A percentile compares a stretch with the other conserved stretches of the same genome.
These are phyloP conservation scores for Thermothelomyces thermophilus DNA, from an alignment of 2,329 filamentous ascomycete genomes.

Conservation along the genomic window DNA sequence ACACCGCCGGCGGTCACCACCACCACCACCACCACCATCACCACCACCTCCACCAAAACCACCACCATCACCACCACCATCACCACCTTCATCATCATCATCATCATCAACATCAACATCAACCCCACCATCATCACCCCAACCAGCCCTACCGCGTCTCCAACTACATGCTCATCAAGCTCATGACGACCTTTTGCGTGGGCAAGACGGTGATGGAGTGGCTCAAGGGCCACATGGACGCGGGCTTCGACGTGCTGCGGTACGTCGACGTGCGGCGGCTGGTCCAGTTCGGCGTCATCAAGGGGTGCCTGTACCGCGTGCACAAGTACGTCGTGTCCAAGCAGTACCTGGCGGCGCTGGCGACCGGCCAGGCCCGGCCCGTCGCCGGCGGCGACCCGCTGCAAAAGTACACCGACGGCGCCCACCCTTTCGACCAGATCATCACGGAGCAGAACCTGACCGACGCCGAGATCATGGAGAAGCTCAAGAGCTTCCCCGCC, in stretches of 20 bases:
- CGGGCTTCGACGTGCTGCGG: constrained; percentile 57
- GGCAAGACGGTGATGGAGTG: constrained; percentile 82
- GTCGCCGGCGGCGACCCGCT: constrained; percentile 43
- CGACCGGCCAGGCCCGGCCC: constrained; percentile 45
- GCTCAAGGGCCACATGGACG: constrained; percentile 67
- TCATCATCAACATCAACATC: neutral
- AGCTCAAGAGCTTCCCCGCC: constrained; percentile 52
- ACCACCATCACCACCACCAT: constrained; percentile 13
- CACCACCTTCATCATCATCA: neutral
- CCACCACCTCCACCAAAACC: constrained; percentile 4
- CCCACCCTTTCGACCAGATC: constrained; percentile 74
- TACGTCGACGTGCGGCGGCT: constrained; percentile 84
- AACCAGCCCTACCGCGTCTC: constrained; percentile 30
- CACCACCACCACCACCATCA: neutral
- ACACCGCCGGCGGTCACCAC: neutral
- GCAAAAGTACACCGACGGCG: constrained; percentile 65
- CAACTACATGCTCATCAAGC: constrained; percentile 64
- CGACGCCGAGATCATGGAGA: constrained; percentile 63
- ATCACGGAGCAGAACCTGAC: constrained; percentile 67
- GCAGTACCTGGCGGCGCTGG: constrained; percentile 51
- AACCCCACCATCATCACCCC: neutral
- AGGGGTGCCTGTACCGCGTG: constrained; percentile 85
- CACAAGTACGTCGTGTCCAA: constrained; percentile 81
- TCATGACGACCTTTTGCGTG: constrained; percentile 80
- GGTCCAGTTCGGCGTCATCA: constrained; percentile 93